A percentile compares a stretch with the other conserved stretches of the same genome.
Evolutionary conservation across 1,284 basidiomycete genomes (phyloP).

Genomic region (Irpex sp.): DNA sequence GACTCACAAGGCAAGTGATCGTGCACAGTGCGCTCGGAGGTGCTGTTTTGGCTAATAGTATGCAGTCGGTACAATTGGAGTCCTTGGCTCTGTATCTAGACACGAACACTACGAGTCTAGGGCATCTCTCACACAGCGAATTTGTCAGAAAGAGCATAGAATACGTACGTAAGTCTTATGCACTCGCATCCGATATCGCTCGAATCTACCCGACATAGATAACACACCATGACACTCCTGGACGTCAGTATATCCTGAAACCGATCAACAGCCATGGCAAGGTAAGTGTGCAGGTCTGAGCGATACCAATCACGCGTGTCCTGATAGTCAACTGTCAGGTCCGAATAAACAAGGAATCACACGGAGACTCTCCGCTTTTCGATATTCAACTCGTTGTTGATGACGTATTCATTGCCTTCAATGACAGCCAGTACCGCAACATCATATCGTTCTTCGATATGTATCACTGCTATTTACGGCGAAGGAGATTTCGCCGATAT

Average conservation of each 20-base stretch:
- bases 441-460: constrained; percentile 92
- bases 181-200: not conserved
- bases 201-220: constrained; percentile 45
- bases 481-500: constrained; percentile 86
- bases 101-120: constrained; percentile 85
- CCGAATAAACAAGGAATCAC: constrained; percentile 78
- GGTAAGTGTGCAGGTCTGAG: constrained; percentile 36
- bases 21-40: not conserved
- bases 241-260: constrained; percentile 94
- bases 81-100: constrained; percentile 96
- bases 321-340: constrained; percentile 42
- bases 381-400: constrained; percentile 93
- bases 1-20: constrained; percentile 77
- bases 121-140: constrained; percentile 63
- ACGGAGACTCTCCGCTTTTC: constrained; percentile 76
- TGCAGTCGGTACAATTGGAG: constrained; percentile 79
- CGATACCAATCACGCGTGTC: constrained; percentile 4
- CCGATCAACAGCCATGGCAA: constrained; percentile 95
- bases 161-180: constrained; percentile 49
- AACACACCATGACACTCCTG: constrained; percentile 48
- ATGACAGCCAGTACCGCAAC: constrained; percentile 95
- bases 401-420: constrained; percentile 90
- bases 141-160: constrained; percentile 78
- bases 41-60: constrained; percentile 9
- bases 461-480: constrained; percentile 94